A percentile compares a stretch with the other conserved stretches of the same genome.
Conservation (phyloP, 139 green algal genomes). For the Chlorella vulgaris region DNA sequence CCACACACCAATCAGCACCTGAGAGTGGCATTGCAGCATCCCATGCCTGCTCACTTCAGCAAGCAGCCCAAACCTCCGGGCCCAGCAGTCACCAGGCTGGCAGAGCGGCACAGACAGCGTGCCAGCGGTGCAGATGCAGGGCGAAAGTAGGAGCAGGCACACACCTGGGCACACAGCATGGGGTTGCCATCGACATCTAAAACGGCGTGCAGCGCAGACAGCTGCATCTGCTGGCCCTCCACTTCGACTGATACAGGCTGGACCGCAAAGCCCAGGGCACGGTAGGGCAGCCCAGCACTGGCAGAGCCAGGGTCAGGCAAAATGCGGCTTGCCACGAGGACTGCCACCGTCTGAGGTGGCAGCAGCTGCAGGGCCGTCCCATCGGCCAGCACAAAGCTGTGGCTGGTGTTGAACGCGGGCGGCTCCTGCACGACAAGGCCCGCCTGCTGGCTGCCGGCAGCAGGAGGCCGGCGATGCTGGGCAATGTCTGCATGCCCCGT, state of each 20-base stretch:
- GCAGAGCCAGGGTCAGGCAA: not conserved
- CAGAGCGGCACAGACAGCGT: too few relatives aligned
- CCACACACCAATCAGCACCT: too few relatives aligned
- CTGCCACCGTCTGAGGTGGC: not conserved
- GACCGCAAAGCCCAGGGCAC: constrained; percentile 19
- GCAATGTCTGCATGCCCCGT: too few relatives aligned
- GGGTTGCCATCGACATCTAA: constrained; percentile 24
- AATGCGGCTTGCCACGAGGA: not conserved
- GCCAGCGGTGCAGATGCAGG: too few relatives aligned
- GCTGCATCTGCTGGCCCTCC: constrained; percentile 8
- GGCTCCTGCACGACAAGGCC: too few relatives aligned
- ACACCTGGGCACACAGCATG: constrained; percentile 25
- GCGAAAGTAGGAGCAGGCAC: too few relatives aligned
- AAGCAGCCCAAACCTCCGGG: not conserved
- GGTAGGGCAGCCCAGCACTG: not conserved
- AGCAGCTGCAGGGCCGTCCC: constrained; percentile 11
- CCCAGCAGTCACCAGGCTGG: too few relatives aligned
- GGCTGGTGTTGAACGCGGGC: not conserved
- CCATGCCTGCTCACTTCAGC: too few relatives aligned
- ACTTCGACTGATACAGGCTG: constrained; percentile 10
- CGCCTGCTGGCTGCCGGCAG: too few relatives aligned
- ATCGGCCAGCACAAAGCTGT: not conserved
- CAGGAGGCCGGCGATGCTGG: too few relatives aligned
- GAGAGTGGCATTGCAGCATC: too few relatives aligned
- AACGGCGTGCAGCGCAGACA: constrained; percentile 30